Conservation (phyloP, 192 early-diverging fungal genomes). For the Podila epicladia region DNA sequence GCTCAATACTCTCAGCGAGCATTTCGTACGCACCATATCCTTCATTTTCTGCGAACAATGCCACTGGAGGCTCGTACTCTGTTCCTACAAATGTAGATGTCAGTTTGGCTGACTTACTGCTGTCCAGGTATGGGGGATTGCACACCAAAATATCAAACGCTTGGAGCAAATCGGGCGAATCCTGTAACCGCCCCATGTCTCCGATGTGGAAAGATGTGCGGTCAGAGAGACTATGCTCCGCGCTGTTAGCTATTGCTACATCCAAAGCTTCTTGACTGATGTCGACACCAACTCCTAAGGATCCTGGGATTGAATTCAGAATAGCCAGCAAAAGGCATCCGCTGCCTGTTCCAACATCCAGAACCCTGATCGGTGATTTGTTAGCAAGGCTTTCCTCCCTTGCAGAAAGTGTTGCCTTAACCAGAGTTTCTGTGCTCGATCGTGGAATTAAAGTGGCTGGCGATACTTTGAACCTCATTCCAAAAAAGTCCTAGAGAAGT, state of each 20-base stretch:
- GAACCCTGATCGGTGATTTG: constrained; percentile 20
- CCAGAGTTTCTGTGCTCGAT: constrained; percentile 73
- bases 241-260: constrained; percentile 62
- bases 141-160: constrained; percentile 69
- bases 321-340: constrained; percentile 77
- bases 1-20: constrained; percentile 28
- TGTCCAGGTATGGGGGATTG: constrained; percentile 78
- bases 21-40: constrained; percentile 73
- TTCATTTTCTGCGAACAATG: constrained; percentile 68
- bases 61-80: constrained; percentile 68
- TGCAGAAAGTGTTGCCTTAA: constrained; percentile 53
- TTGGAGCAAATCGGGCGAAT: constrained; percentile 43
- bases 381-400: constrained; percentile 7
- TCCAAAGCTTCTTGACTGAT: constrained; percentile 63
- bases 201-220: constrained; percentile 50
- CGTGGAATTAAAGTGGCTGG: constrained; percentile 77
- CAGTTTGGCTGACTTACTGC: constrained; percentile 22
- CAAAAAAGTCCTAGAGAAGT: constrained; percentile 65
- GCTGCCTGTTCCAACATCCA: constrained; percentile 82
- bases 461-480: constrained; percentile 64
- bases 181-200: constrained; percentile 57
- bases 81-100: constrained; percentile 49
- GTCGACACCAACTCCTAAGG: constrained; percentile 72
- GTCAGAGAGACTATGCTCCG: constrained; percentile 36
- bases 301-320: constrained; percentile 11